Base-by-base conservation (phyloP, 352 stramenopile genomes). In the Phytophthora colocasiae region DNA sequence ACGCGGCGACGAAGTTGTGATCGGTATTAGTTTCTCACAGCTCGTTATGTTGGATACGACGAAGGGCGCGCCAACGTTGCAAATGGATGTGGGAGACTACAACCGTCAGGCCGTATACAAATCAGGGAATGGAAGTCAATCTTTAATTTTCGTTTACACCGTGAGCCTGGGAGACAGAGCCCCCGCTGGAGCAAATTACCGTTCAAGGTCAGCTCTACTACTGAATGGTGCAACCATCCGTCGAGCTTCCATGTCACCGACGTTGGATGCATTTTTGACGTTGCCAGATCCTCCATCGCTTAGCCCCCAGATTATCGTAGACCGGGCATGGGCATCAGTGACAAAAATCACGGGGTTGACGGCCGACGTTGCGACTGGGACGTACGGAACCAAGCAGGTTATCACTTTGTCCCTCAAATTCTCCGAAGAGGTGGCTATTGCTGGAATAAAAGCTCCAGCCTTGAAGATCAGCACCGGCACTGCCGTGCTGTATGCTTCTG, bases 371-470 rank as follows among this genome's bases (percentile, higher is more conserved):
- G 11, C 48, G 3, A 53, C 73, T 5, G 88, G 82, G 0, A 74
- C 81, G 1, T 96, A 93, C 36, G 88, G 88, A 14, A 73, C 69
- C 3, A 90, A 92, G 22, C 85, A 95, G 55, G 72, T 92, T 22
- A 87, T 96, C 34, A 80, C 73, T 11, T 69, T 95, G 36, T 79
- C 73, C 7, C 56, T 96, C 36, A 81, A 63, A 4, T 93, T 95
- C 50, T 88, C 88, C 0, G 86, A 95, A 44, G 83, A 92, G 70
- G 83, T 96, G n/a, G 67, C 53, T 22, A 66, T 95, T 17, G 72
- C 80, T 36, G 73, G 82, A 17, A 63, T 77, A 7, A 45, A 27
- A 22, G 73, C 85, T 2, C 64, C 63, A 45, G 53, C 50, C 4
- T 61, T 95, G 10, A 81, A 83, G 19, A 69, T 96, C 38, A 93